A percentile compares a stretch with the other conserved stretches of the same genome.
phyloP scores from a whole-genome alignment of 2,329 filamentous ascomycete genomes.

The Fusarium domesticum region DNA sequence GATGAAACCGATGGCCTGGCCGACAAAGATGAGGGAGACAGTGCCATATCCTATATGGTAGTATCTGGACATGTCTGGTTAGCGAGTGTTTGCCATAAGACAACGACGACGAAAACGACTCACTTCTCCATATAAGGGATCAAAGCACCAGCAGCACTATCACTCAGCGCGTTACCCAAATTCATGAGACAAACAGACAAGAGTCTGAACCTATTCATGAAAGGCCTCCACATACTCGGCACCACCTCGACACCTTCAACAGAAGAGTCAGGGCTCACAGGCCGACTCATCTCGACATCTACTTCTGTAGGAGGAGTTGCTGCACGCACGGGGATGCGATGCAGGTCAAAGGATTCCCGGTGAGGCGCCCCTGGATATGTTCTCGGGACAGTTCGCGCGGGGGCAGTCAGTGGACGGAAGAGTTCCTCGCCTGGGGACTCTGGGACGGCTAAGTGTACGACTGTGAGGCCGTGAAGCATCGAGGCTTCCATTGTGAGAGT shows the following conservation, averaged over 20 bases:
- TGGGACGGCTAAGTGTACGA: constrained; percentile 29
- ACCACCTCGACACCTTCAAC: constrained; percentile 44
- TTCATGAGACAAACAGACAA: constrained; percentile 62
- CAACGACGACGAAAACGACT: constrained; percentile 7
- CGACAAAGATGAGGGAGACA: constrained; percentile 79
- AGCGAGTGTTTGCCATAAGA: not conserved
- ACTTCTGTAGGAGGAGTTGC: constrained; percentile 9
- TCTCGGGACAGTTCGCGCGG: constrained; percentile 38
- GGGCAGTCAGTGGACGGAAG: constrained; percentile 27
- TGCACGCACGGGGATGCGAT: constrained; percentile 17
- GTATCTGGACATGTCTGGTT: constrained; percentile 41
- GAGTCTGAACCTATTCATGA: constrained; percentile 69
- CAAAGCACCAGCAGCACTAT: constrained; percentile 72
- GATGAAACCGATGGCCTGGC: constrained; percentile 75
- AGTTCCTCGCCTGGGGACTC: constrained; percentile 18
- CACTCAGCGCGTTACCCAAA: constrained; percentile 69
- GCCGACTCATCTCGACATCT: constrained; percentile 53
- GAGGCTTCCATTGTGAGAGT: constrained; percentile 34
- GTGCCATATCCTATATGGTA: constrained; percentile 75
- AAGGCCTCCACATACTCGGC: constrained; percentile 57
- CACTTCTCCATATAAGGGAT: constrained; percentile 75
- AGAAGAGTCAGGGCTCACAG: constrained; percentile 41
- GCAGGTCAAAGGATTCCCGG: constrained; percentile 31
- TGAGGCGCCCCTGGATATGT: constrained; percentile 40
- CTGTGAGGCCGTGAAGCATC: constrained; percentile 33